Base-by-base conservation (phyloP, 164 flowering plant genomes). In the Litsea cubeba region DNA sequence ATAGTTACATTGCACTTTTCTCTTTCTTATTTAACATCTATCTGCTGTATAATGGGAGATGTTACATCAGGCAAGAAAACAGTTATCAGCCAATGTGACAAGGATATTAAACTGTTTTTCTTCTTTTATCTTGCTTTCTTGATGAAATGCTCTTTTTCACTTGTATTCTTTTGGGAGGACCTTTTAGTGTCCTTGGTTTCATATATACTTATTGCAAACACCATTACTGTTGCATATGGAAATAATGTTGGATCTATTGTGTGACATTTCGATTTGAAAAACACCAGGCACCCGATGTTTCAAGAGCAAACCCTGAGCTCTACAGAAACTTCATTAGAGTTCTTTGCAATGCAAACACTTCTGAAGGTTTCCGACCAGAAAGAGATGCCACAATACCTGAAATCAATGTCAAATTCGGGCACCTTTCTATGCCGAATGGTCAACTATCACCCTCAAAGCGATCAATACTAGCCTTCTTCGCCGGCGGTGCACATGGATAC, bases 241-340 rank as follows among this genome's bases (percentile, higher is more conserved):
- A 23, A 23, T 3, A 17, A n/a, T 60, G 23, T 60, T 23, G 3
- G 8, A 18, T 12, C 60, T 23, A 63, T 2, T 25, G 28, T 14
- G 28, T 25, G 28, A 23, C 28, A n/a, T 60, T 60, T 17, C 2
- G 11, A 60, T 60, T 22, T 3, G 15, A 25, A 3, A 24, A 63
- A 63, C 24, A 63, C n/a, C 77, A 80, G 82, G 82, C 75, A 66
- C 82, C 82, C 46, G 68, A 60, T 24, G 69, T 67, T 50, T 54
- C 71, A 1, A 68, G 3, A 10, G 76, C 17, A 0, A 30, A 79
- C n/a, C 88, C 89, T 0, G 74, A 84, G 64, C 79, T 82, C 24
- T 84, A 63, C 81, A 71, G 75, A 23, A 75, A 81, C 69, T 81
- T 84, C 73, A 81, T 86, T 30, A 58, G 79, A 71, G 82, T 80